Percentiles rank a stretch among this genome's conserved stretches.
Evolutionary conservation across 768 basidiomycete genomes (phyloP).

Genomic region (Lactarius evosmus): DNA sequence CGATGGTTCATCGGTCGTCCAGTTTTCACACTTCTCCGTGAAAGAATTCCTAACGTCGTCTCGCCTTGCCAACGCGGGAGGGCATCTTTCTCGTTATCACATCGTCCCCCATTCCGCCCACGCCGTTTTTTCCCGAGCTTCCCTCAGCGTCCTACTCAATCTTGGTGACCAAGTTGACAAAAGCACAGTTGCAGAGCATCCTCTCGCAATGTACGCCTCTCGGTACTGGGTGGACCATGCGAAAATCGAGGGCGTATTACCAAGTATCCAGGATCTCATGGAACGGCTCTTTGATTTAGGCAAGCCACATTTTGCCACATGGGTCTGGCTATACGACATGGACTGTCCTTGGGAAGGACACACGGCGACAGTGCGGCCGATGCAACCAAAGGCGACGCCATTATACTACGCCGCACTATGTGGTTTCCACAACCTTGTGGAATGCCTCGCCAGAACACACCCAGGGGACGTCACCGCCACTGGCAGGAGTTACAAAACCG

Average conservation of each 20-base stretch:
- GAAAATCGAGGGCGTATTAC: neutral
- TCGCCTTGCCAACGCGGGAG: slow-evolving; percentile 1
- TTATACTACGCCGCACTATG: slow-evolving; percentile 7
- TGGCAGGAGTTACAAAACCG: neutral
- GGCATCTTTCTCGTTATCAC: neutral
- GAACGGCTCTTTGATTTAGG: neutral
- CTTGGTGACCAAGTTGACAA: neutral
- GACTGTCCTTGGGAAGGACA: neutral
- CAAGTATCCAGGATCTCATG: neutral
- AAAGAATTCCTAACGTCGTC: neutral
- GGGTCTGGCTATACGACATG: slow-evolving; percentile 5
- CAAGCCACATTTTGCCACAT: slow-evolving; percentile 2
- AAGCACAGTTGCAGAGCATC: neutral
- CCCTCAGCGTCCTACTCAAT: neutral
- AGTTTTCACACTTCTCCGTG: neutral
- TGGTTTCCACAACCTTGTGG: neutral
- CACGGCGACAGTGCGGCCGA: neutral
- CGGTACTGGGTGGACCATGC: slow-evolving; percentile 3
- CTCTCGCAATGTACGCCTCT: neutral
- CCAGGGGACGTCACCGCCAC: neutral
- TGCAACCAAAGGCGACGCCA: neutral
- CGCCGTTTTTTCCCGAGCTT: neutral
- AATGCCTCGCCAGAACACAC: neutral
- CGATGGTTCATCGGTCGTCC: neutral
- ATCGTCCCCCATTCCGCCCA: neutral